These are phyloP conservation scores for Ustilaginoidea virens DNA, from an alignment of 2,329 filamentous ascomycete genomes.

Conservation along the genomic window DNA sequence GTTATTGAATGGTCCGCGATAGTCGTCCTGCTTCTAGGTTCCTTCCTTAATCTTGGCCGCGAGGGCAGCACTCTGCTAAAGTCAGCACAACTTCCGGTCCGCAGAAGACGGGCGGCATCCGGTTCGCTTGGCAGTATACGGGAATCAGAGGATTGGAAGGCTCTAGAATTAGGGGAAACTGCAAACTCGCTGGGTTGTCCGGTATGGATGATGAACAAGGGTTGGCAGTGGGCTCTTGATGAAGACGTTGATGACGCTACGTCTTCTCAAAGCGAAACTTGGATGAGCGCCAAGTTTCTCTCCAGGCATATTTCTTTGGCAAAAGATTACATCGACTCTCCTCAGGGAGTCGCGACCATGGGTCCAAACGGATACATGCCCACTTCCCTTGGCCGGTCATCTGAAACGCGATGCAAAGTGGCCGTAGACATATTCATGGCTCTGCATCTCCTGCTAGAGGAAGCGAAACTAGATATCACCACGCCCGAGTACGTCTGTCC, in stretches of 20 bases:
- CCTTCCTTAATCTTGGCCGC: conserved; percentile 45
- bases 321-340: conserved; percentile 47
- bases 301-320: conserved; percentile 40
- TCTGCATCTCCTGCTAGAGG: conserved; percentile 78
- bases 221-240: conserved; percentile 60
- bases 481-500: conserved; percentile 27
- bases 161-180: conserved; percentile 29
- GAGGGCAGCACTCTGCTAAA: conserved; percentile 12
- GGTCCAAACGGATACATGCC: conserved; percentile 47
- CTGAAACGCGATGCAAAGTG: conserved; percentile 41
- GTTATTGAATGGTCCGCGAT: conserved; percentile 57
- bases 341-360: conserved; percentile 38
- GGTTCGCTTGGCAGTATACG: conserved; percentile 20
- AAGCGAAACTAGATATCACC: conserved; percentile 63
- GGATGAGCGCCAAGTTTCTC: conserved; percentile 25
- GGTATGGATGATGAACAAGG: conserved; percentile 42
- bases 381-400: conserved; percentile 35
- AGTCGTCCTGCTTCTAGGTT: conserved; percentile 45
- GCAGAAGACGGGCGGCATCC: conserved; percentile 17
- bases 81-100: conserved; percentile 13
- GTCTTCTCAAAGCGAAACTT: conserved; percentile 12
- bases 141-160: conserved; percentile 29
- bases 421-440: conserved; percentile 56
- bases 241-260: conserved; percentile 24
- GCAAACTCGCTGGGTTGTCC: conserved; percentile 34